Evolutionary conservation across 306 rosid species (phyloP).

Genomic region (Trifolium subterraneum): DNA sequence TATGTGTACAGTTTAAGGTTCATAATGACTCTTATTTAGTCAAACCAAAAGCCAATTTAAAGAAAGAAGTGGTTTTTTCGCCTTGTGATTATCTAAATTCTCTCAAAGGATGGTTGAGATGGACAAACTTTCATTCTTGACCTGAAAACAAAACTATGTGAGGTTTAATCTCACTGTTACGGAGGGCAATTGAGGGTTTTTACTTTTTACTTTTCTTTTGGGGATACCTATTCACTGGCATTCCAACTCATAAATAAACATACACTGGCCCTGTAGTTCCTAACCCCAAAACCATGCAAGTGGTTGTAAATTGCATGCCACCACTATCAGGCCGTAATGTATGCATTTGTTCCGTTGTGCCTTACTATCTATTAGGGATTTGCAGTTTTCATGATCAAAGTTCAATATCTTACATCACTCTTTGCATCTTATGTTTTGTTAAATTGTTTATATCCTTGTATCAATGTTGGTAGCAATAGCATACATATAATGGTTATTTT

Average conservation of each 20-base stretch:
- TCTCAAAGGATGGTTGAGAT: constrained; percentile 22
- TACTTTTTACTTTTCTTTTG: background rate
- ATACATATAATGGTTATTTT: background rate
- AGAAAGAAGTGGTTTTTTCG: background rate
- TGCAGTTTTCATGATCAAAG: constrained; percentile 6
- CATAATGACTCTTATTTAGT: background rate
- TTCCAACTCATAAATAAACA: constrained; percentile 4
- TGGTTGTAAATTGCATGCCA: constrained; percentile 3
- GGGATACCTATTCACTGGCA: background rate
- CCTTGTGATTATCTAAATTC: background rate
- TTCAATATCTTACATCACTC: constrained; percentile 7
- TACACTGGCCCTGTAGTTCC: constrained; percentile 2
- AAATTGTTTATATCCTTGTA: background rate
- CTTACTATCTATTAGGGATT: background rate
- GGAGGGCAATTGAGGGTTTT: background rate
- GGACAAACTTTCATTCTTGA: constrained; percentile 26
- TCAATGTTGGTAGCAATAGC: constrained; percentile 26
- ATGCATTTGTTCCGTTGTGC: background rate
- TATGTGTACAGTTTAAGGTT: background rate
- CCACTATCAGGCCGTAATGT: background rate
- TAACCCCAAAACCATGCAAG: too few relatives aligned
- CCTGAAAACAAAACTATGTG: constrained; percentile 16
- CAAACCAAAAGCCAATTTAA: background rate
- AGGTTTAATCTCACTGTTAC: constrained; percentile 1
- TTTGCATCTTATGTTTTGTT: background rate